Evolutionary conservation across 2,329 filamentous ascomycete genomes (phyloP), one percentile per base, ranked within the genome.

Genomic region (Dothistroma pini): DNA sequence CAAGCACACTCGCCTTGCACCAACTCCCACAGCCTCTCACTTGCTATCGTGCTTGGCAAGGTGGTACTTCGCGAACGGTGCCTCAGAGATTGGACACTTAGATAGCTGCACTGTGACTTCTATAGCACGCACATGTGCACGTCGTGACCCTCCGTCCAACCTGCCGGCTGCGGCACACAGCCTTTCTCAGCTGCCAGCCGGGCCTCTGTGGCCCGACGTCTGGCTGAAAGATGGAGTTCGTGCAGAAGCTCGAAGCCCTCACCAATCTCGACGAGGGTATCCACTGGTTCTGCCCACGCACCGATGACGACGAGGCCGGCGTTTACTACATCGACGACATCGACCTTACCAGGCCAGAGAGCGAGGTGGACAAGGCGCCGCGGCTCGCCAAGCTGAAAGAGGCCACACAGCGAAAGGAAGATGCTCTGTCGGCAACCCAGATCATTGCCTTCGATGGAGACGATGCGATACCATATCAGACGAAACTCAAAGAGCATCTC

Each of bases 241-340:
- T 62, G 44, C 59, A 61, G 21, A 59, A 64, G 14, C 57, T 69
- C 53, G 65, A 63, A 32, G 58, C 64, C 50, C 65, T 70, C 62
- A 68, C 68, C 56, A 65, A 71, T 44, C 75, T 71, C 50, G 62
- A 69, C 48, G 69, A 70, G 44, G 73, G 76, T 4, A 64, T 76
- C 41, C 80, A 82, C 69, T 78, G 80, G 62, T 81, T 82, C 68
- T 82, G 80, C 66, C 79, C 80, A 16, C 76, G 80, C 21, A 68
- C 71, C 47, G 57, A 59, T 10, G 73, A 75, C 12, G 75, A 77
- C 47, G 69, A 74, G 32, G 62, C 63, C 14, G 65, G 67, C 21
- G 62, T 73, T 50, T 80, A 77, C 68, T 80, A 75, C 65, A 77
- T 79, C 59, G 80, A 81, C 70, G 80, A 82, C 60, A 62, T 77